Conservation (phyloP, 192 early-diverging fungal species). For the Entomortierella lignicola region DNA sequence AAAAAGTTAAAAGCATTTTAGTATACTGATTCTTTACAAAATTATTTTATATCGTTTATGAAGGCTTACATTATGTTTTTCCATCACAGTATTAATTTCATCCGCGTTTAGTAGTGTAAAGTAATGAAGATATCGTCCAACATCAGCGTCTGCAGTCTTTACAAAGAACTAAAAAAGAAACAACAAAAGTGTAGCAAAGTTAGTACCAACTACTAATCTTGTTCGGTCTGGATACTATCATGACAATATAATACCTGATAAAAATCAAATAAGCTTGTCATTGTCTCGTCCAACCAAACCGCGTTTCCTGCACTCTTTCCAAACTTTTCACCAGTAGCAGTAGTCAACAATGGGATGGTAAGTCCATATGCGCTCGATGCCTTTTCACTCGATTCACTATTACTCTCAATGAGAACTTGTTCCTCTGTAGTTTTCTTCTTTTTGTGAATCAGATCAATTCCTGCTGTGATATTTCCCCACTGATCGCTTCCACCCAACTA, state of each 20-base stretch:
- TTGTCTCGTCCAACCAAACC: conserved; percentile 87
- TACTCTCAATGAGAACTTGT: conserved; percentile 33
- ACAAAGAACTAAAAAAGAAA: conserved; percentile 78
- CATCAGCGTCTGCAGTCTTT: conserved; percentile 83
- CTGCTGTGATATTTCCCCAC: conserved; percentile 97
- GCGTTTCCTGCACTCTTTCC: conserved; percentile 98
- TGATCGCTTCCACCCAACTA: conserved; percentile 95
- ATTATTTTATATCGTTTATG: too few relatives aligned
- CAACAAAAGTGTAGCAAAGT: neutral
- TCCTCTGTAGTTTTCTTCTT: conserved; percentile 53
- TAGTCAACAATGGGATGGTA: conserved; percentile 89
- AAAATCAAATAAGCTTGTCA: conserved; percentile 88
- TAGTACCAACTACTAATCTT: too few relatives aligned
- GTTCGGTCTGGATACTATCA: too few relatives aligned
- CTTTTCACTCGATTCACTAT: neutral
- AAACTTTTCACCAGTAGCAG: conserved; percentile 94
- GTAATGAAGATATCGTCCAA: conserved; percentile 77
- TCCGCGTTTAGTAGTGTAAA: conserved; percentile 82
- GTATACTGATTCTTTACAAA: too few relatives aligned
- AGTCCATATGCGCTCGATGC: conserved; percentile 77
- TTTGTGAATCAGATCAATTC: conserved; percentile 89
- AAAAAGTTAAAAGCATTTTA: too few relatives aligned
- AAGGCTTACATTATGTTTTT: conserved; percentile 68
- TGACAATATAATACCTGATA: conserved; percentile 78
- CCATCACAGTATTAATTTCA: conserved; percentile 71